These are phyloP conservation scores for Meripilus lineatus DNA, from an alignment of 1,284 basidiomycete species.

Conservation along the genomic window DNA sequence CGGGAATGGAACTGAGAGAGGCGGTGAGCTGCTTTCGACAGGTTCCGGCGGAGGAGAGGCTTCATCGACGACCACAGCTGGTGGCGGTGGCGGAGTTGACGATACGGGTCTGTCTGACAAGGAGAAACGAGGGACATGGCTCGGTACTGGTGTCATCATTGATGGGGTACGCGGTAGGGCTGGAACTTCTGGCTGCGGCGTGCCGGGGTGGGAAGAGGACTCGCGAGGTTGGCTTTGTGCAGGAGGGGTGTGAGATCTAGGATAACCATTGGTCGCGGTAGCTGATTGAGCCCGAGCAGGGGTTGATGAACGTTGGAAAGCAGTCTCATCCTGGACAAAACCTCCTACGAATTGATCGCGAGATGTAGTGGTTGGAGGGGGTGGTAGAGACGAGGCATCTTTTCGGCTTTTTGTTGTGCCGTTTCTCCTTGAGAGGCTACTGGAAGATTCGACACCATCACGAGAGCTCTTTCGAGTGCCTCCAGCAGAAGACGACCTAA, in stretches of 20 bases:
- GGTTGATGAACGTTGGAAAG: conserved; percentile 16
- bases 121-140: conserved; percentile 70
- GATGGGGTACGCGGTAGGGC: conserved; percentile 26
- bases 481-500: conserved; percentile 4
- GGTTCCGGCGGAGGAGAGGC: conserved; percentile 39
- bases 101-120: conserved; percentile 60
- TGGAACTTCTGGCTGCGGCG: conserved; percentile 10
- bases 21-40: conserved; percentile 53
- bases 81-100: conserved; percentile 27
- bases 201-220: conserved; percentile 1
- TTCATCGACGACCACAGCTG: conserved; percentile 53
- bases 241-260: conserved; percentile 8
- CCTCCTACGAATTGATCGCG: conserved; percentile 46
- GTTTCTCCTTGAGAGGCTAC: conserved; percentile 14
- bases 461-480: conserved; percentile 16
- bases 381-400: conserved; percentile 26
- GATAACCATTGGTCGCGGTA: conserved; percentile 9
- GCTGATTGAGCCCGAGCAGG: conserved; percentile 11
- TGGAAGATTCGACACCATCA: conserved; percentile 16
- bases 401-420: conserved; percentile 21
- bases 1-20: conserved; percentile 13
- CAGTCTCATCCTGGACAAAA: too few species aligned
- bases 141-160: conserved; percentile 37
- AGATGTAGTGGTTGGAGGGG: conserved; percentile 22
- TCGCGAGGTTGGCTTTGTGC: too few species aligned